Conservation (phyloP, 371 early-diverging fungal species). For the Parasitella parasitica region DNA sequence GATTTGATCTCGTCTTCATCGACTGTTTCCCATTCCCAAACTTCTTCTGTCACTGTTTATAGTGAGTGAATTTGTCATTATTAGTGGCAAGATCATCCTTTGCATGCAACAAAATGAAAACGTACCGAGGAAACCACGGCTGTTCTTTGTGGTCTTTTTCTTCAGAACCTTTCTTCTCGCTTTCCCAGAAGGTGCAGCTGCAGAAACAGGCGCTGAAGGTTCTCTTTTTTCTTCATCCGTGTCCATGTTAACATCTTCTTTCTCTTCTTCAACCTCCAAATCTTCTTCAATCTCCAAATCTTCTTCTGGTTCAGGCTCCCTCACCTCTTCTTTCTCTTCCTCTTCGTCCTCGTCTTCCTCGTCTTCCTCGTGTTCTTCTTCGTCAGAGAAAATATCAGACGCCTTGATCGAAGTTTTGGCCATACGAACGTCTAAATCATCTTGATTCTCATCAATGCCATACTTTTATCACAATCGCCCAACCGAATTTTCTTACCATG, state of each 20-base stretch:
- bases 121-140: constrained; percentile 48
- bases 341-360: constrained; percentile 7
- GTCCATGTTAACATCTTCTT: constrained; percentile 6
- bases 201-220: constrained; percentile 12
- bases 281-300: neutral
- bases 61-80: no score
- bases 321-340: neutral
- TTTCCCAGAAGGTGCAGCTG: constrained; percentile 16
- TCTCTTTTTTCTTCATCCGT: neutral
- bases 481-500: neutral
- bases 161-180: constrained; percentile 40
- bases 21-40: constrained; percentile 18
- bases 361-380: constrained; percentile 9
- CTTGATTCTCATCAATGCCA: neutral
- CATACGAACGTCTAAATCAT: constrained; percentile 5
- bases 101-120: neutral
- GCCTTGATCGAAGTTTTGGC: constrained; percentile 17
- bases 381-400: constrained; percentile 16
- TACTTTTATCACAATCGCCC: no score
- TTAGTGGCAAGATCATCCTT: no score
- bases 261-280: neutral
- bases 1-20: neutral
- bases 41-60: constrained; percentile 22
- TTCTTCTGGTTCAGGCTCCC: constrained; percentile 4
- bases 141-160: constrained; percentile 46